These are phyloP conservation scores for Xylaria sp. DNA, from an alignment of 2,329 filamentous ascomycete genomes.

Conservation along the genomic window DNA sequence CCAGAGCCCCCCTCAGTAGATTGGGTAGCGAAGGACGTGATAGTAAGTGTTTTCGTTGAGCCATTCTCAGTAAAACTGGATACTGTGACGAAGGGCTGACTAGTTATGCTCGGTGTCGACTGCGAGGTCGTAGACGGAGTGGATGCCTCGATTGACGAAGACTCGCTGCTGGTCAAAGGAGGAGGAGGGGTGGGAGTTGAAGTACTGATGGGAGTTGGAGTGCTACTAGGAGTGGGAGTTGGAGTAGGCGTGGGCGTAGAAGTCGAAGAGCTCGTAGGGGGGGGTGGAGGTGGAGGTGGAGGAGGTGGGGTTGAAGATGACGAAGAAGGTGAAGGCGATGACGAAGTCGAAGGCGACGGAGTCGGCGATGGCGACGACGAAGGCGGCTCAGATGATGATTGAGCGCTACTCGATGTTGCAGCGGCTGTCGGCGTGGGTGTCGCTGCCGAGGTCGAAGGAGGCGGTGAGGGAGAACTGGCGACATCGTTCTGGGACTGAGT, in stretches of 20 bases:
- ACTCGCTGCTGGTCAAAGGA: constrained; percentile 11
- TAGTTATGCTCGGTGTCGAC: constrained; percentile 1
- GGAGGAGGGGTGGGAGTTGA: constrained; percentile 11
- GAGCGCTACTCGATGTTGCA: constrained; percentile 11
- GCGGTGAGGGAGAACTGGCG: constrained; percentile 10
- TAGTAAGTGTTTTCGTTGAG: constrained; percentile 22
- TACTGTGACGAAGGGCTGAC: neutral
- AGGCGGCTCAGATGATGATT: constrained; percentile 15
- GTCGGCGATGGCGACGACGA: neutral
- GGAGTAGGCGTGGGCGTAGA: constrained; percentile 14
- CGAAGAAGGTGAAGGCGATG: constrained; percentile 10
- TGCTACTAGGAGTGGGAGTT: constrained; percentile 13
- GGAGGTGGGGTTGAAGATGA: constrained; percentile 7
- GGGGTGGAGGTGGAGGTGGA: constrained; percentile 16
- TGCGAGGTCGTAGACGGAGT: constrained; percentile 12
- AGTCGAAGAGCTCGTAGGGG: constrained; percentile 8
- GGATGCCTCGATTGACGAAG: constrained; percentile 14
- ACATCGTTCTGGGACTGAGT: neutral
- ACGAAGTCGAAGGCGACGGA: constrained; percentile 1
- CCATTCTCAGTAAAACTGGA: constrained; percentile 14
- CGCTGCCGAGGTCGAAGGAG: neutral
- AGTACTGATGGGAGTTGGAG: constrained; percentile 17
- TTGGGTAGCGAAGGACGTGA: constrained; percentile 25
- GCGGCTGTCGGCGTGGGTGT: constrained; percentile 5
- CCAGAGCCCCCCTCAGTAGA: constrained; percentile 9